phyloP scores from a whole-genome alignment of 176 grass and related monocot genomes.

The Juncus inflexus region DNA sequence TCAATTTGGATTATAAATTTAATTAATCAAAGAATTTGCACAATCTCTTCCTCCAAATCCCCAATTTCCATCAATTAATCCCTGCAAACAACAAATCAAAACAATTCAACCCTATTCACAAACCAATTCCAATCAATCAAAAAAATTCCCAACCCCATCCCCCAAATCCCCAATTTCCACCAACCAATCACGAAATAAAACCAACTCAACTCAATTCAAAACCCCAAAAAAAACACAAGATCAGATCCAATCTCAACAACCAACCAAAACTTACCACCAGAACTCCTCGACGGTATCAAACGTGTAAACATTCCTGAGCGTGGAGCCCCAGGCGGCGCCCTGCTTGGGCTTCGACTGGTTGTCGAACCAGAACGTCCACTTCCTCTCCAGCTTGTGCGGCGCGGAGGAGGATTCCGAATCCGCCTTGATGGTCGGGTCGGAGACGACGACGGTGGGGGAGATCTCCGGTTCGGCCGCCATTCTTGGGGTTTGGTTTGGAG shows the following conservation, averaged over 20 bases:
- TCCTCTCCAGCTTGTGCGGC: slow-evolving; percentile 74
- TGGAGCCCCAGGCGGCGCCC: slow-evolving; percentile 82
- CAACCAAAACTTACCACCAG: slow-evolving; percentile 51
- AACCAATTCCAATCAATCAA: slow-evolving; percentile 7
- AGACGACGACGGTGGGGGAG: slow-evolving; percentile 36
- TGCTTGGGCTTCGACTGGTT: slow-evolving; percentile 88
- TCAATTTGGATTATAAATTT: no score
- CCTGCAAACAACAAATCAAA: background rate
- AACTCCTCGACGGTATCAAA: slow-evolving; percentile 97
- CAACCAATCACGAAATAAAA: background rate
- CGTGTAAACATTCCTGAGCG: slow-evolving; percentile 86
- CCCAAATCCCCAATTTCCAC: background rate
- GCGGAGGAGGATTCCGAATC: slow-evolving; percentile 17
- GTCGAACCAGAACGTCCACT: slow-evolving; percentile 97
- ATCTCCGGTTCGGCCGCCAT: slow-evolving; percentile 38
- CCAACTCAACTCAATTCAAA: slow-evolving; percentile 1
- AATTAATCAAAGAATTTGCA: no score
- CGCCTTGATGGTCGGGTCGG: slow-evolving; percentile 13
- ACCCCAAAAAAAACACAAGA: slow-evolving; percentile 12
- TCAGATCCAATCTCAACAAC: slow-evolving; percentile 18
- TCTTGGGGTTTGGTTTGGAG: background rate
- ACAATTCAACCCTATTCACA: slow-evolving; percentile 2
- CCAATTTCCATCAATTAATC: no score
- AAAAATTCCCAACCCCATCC: background rate
- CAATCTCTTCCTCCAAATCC: no score